phyloP scores from a whole-genome alignment of 768 basidiomycete species.

The Boletus bicolor region DNA sequence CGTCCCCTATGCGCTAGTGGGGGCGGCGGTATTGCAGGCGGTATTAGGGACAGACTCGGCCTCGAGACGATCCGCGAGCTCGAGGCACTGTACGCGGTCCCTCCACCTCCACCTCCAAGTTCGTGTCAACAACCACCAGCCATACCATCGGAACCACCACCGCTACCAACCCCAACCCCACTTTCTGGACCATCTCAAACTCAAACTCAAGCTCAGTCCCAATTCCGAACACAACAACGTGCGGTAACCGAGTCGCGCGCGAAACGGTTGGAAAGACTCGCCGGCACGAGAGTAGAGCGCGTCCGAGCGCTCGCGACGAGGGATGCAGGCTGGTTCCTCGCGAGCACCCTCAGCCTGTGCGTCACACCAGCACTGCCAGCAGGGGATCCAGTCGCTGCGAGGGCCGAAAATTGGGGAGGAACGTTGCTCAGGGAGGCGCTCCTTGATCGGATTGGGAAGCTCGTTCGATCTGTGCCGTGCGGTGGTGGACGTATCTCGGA shows the following conservation, averaged over 20 bases:
- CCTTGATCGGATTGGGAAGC: constrained; percentile 23
- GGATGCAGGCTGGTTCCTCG: constrained; percentile 30
- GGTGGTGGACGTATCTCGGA: background rate
- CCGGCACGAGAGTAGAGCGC: constrained; percentile 15
- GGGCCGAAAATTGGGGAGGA: background rate
- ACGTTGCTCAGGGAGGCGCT: constrained; percentile 15
- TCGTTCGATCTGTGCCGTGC: constrained; percentile 12
- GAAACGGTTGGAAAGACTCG: constrained; percentile 7
- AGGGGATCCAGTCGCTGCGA: background rate
- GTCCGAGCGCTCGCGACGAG: constrained; percentile 24
- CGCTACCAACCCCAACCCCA: background rate
- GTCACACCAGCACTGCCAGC: background rate
- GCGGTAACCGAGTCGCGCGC: background rate
- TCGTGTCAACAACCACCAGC: background rate
- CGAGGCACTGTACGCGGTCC: constrained; percentile 16
- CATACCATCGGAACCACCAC: background rate
- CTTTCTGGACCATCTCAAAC: background rate
- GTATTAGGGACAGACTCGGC: constrained; percentile 24
- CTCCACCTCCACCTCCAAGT: background rate
- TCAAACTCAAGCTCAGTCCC: background rate
- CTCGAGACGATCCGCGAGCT: constrained; percentile 29
- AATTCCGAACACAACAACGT: background rate
- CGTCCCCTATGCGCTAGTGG: background rate
- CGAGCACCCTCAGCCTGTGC: constrained; percentile 25
- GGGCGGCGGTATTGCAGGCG: background rate